phyloP scores from a whole-genome alignment of 176 grass and related monocot species.

The Secale cereale region DNA sequence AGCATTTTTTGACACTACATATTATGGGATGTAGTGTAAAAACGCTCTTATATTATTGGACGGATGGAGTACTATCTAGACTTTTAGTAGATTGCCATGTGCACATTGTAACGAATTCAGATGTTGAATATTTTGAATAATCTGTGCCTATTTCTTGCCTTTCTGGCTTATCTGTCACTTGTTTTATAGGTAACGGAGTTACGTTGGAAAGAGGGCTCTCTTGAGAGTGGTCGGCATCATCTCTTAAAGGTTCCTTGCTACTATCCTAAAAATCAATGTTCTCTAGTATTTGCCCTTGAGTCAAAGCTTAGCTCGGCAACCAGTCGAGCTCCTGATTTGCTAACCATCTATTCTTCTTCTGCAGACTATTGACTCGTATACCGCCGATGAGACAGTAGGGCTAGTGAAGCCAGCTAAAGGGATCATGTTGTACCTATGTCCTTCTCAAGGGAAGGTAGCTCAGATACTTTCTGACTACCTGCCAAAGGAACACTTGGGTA shows the following conservation, averaged over 20 bases:
- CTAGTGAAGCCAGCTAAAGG: conserved; percentile 48
- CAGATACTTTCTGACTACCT: conserved; percentile 47
- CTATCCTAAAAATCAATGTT: not conserved
- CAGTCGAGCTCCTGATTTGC: not conserved
- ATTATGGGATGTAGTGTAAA: no score
- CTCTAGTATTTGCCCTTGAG: not conserved
- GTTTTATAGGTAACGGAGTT: conserved; percentile 54
- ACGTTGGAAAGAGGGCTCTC: conserved; percentile 49
- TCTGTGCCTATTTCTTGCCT: not conserved
- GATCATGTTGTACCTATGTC: conserved; percentile 66
- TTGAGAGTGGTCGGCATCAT: conserved; percentile 32
- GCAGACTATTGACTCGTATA: conserved; percentile 67
- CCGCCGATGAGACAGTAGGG: conserved; percentile 59
- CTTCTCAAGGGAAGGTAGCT: conserved; percentile 37
- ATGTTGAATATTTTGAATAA: not conserved
- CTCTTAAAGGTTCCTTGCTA: conserved; percentile 51
- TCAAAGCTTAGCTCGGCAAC: not conserved
- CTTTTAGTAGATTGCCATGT: not conserved
- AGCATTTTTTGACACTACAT: no score
- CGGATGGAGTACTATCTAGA: not conserved
- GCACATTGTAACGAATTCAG: not conserved
- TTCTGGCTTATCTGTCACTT: not conserved
- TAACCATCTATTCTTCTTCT: conserved; percentile 17
- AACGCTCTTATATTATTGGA: no score
- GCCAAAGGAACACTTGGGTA: conserved; percentile 44